Evolutionary conservation across 2,329 filamentous ascomycete species (phyloP), one percentile per base, ranked within the genome.

Genomic region (Phialophora expanda): DNA sequence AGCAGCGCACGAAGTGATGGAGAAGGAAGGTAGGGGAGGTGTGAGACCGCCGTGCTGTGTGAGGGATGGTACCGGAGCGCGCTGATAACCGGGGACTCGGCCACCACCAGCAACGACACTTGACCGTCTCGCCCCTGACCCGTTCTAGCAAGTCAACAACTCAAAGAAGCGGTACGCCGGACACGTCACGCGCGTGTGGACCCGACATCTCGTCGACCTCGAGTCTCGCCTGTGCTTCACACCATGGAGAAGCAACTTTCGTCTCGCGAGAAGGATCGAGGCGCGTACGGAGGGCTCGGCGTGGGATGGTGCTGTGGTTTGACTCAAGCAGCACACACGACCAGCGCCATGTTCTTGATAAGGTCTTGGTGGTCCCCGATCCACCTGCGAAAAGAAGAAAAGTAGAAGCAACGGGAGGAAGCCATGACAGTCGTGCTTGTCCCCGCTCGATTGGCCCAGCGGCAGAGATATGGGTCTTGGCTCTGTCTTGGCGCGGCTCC

Each of bases 401-500:
- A 51, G 48, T 28, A 51, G 48, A 51, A 51, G 48, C 48, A 51
- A 51, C 48, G 48, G 48, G 48, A 51, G 48, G 48, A 51, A 51
- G 48, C 62, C 59, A 22, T 32, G 48, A 44, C 11, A 44, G 62
- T 55, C 61, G 38, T 64, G 56, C 56, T 59, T 59, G 50, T 60
- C 56, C 34, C 59, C 48, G 62, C 41, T 22, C n/a, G 8, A 67
- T 67, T 67, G 65, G 65, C 61, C 53, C 20, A 34, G 26, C 56
- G 14, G 53, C 17, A 56, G 54, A 61, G 66, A 67, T 67, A 67
- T 34, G 54, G 32, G 41, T 4, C 62, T 64, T 65, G 58, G 66
- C 60, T 24, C 7, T 12, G 17, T 22, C 59, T 65, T 67, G 66
- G 66, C 66, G 46, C 22, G 50, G 28, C 56, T 63, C 66, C 66